A percentile compares a stretch with the other conserved stretches of the same genome.
Conservation (phyloP, 225 moss, liverwort and hornwort species). For the Marchantia polymorpha region DNA sequence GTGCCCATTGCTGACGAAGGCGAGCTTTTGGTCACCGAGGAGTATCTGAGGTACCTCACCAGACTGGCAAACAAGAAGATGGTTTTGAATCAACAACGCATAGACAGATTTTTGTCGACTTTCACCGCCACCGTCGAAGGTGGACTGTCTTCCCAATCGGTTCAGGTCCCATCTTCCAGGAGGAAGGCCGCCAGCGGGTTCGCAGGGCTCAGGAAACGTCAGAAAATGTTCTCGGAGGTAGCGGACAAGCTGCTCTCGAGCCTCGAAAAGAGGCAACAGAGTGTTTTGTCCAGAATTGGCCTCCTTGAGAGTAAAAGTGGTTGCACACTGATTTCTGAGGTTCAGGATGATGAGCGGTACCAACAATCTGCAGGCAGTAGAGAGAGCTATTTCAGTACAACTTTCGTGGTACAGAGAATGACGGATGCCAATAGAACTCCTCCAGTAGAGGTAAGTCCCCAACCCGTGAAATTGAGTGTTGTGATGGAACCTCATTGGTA, state of each 20-base stretch:
- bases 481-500: background rate
- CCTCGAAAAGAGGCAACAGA: conserved; percentile 64
- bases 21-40: conserved; percentile 49
- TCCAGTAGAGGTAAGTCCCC: background rate
- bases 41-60: conserved; percentile 63
- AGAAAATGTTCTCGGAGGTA: conserved; percentile 30
- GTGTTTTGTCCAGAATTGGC: conserved; percentile 47
- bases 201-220: conserved; percentile 8
- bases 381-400: background rate
- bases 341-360: background rate
- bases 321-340: background rate
- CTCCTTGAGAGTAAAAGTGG: conserved; percentile 15
- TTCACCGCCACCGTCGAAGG: conserved; percentile 42
- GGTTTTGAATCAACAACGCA: conserved; percentile 65
- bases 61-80: conserved; percentile 66
- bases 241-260: conserved; percentile 49
- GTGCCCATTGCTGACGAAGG: conserved; percentile 76
- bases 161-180: background rate
- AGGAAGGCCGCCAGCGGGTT: conserved; percentile 7
- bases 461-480: background rate
- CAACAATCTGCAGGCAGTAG: background rate
- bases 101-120: conserved; percentile 52
- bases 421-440: background rate
- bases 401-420: background rate
- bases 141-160: background rate